Percentiles rank a stretch among this genome's conserved stretches.
Conservation (phyloP, 495 filamentous ascomycete genomes). For the Penicillium ucsense region DNA sequence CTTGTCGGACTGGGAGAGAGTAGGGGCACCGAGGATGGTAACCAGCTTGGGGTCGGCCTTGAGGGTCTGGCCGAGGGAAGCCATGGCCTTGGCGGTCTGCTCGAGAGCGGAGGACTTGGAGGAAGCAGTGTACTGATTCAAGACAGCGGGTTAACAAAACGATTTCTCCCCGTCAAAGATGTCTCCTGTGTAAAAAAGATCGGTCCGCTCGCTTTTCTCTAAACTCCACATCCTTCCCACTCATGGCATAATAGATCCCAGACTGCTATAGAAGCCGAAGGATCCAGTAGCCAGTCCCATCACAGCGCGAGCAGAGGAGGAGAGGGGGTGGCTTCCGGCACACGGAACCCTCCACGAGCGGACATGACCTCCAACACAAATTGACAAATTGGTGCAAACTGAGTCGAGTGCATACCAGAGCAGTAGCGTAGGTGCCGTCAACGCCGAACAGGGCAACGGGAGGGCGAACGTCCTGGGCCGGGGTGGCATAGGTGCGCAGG, state of each 20-base stretch:
- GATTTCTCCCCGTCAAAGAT: not conserved
- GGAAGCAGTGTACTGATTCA: slow-evolving; percentile 82
- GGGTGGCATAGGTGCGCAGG: slow-evolving; percentile 65
- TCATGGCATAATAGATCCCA: no score
- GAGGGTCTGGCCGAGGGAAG: slow-evolving; percentile 57
- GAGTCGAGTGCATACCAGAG: slow-evolving; percentile 58
- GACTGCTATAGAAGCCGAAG: no score
- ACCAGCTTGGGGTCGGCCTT: slow-evolving; percentile 72
- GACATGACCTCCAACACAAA: slow-evolving; percentile 21
- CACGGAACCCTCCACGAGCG: slow-evolving; percentile 11
- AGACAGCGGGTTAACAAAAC: not conserved
- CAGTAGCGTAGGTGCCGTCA: slow-evolving; percentile 96
- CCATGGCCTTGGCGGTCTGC: slow-evolving; percentile 63
- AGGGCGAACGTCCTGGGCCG: slow-evolving; percentile 63
- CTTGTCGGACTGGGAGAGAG: slow-evolving; percentile 69
- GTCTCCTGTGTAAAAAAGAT: not conserved
- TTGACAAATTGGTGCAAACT: slow-evolving; percentile 2
- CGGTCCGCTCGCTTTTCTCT: no score
- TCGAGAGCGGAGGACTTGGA: slow-evolving; percentile 81
- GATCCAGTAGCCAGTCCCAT: slow-evolving; percentile 2
- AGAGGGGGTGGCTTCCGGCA: slow-evolving; percentile 1
- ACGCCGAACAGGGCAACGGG: slow-evolving; percentile 88
- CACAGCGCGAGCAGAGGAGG: slow-evolving; percentile 4
- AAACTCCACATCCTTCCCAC: no score
- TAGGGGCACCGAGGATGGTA: slow-evolving; percentile 68